Percentiles rank a stretch among this genome's conserved stretches.
Conservation (phyloP, 768 basidiomycete genomes). For the Rubroboletus pulcherrimus region DNA sequence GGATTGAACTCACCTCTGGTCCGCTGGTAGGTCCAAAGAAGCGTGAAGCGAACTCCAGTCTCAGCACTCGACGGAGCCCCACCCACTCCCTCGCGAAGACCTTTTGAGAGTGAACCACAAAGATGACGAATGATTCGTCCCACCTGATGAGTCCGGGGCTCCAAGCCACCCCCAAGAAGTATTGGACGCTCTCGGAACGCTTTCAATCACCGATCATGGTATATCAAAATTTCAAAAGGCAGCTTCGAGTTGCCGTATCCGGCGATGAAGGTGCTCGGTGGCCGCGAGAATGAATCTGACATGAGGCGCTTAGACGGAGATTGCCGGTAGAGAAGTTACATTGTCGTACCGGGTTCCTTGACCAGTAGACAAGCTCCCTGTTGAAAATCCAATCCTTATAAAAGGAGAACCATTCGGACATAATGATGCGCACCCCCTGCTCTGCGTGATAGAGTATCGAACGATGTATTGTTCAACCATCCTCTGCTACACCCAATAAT, state of each 20-base stretch:
- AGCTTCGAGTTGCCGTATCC: slow-evolving; percentile 58
- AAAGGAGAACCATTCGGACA: slow-evolving; percentile 59
- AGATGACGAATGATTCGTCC: slow-evolving; percentile 20
- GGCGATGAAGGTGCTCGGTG: slow-evolving; percentile 63
- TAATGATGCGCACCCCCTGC: slow-evolving; percentile 64
- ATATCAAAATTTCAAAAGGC: no score
- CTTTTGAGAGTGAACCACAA: slow-evolving; percentile 34
- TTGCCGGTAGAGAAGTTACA: not conserved
- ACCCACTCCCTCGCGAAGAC: slow-evolving; percentile 58
- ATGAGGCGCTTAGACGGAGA: slow-evolving; percentile 6
- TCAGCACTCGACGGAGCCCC: slow-evolving; percentile 48
- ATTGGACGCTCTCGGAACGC: slow-evolving; percentile 56
- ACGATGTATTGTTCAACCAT: not conserved
- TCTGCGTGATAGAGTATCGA: slow-evolving; percentile 31
- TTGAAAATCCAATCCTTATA: not conserved
- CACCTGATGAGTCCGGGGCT: slow-evolving; percentile 24
- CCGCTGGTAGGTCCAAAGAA: slow-evolving; percentile 69
- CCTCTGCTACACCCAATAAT: not conserved
- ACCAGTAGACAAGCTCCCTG: slow-evolving; percentile 74
- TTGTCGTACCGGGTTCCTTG: slow-evolving; percentile 62
- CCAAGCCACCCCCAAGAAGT: slow-evolving; percentile 36
- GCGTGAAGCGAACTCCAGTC: slow-evolving; percentile 46
- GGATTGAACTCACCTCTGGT: slow-evolving; percentile 55
- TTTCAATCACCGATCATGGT: slow-evolving; percentile 57
- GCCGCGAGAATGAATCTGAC: slow-evolving; percentile 56